Evolutionary conservation across 805 yeast species (phyloP), one percentile per base, ranked within the genome.

Genomic region (Cyberlindnera galapagoensis): DNA sequence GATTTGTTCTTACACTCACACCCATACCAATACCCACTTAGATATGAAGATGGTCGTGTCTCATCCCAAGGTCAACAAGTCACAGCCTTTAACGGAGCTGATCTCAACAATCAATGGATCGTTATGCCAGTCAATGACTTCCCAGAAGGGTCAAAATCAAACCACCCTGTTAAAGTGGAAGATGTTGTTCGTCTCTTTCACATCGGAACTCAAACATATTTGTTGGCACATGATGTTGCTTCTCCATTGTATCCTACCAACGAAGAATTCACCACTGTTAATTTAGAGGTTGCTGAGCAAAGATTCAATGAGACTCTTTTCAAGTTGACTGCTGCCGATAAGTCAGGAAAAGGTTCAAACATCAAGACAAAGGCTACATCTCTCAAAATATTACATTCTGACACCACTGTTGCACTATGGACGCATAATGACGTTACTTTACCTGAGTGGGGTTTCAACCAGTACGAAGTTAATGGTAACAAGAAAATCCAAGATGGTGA

Each of bases 1-100:
- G 74, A 67, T 2, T 80, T 86, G 11, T 70, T 73, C 35, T 69
- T 92, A 49, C 97, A 92, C 57, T 90, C 97, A 3, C 97, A 88
- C 54, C 71, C 64, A 30, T 60, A 60, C 25, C 32, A 35, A 5
- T 92, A 88, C 56, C 97, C 97, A 24, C 66, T 87, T 46, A 80
- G 97, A 55, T 92, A 92, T 52, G 95, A 88, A 39, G 97, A 92
- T 56, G 97, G 97, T 8, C 79, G 98, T 62, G 69, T 92, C 31
- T 87, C 96, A 1, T 86, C 97, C 6, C 80, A 84, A 57, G 87
- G 92, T 38, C 97, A 92, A 64, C 96, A 88, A 62, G 95, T 92
- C 28, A 87, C 97, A 4, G 80, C 84, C 47, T 71, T 63, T 43
- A 41, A 57, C 12, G 71, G 65, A 17, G 62, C 58, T 10, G 87